Conservation (phyloP, 768 basidiomycete species). For the Mycena venus region DNA sequence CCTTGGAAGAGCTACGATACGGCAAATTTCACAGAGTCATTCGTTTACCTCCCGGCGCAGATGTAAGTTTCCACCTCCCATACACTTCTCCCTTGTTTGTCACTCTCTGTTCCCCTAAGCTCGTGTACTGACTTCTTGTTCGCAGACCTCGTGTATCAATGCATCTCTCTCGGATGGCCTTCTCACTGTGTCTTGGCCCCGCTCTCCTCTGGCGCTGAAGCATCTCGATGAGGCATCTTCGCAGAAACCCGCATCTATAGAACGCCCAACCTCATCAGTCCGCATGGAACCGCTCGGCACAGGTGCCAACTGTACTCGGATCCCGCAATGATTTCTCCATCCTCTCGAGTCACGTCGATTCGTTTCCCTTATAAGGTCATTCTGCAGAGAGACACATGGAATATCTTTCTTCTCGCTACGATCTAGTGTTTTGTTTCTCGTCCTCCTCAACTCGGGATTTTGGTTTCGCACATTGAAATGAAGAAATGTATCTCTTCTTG, state of each 20-base stretch:
- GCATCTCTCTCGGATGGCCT: slow-evolving; percentile 56
- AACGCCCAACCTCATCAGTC: slow-evolving; percentile 30
- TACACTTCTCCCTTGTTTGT: background rate
- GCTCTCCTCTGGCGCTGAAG: slow-evolving; percentile 25
- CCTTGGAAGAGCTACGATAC: slow-evolving; percentile 56
- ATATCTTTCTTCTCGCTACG: background rate
- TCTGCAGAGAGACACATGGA: background rate
- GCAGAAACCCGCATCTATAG: background rate
- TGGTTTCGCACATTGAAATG: background rate
- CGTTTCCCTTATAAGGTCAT: background rate
- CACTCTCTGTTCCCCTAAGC: background rate
- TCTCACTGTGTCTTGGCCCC: slow-evolving; percentile 60
- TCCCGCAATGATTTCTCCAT: background rate
- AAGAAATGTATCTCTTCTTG: slow-evolving; percentile 6
- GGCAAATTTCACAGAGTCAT: slow-evolving; percentile 58
- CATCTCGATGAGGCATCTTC: background rate
- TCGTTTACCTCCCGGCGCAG: slow-evolving; percentile 52
- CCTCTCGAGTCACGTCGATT: slow-evolving; percentile 12
- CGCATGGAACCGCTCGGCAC: slow-evolving; percentile 23
- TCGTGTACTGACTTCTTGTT: slow-evolving; percentile 38
- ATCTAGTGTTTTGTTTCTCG: background rate
- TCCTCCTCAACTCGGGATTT: background rate
- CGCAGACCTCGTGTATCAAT: slow-evolving; percentile 52
- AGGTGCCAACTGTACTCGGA: background rate
- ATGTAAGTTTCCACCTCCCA: slow-evolving; percentile 44